These are phyloP conservation scores for Diaporthe australafricana DNA, from an alignment of 2,329 filamentous ascomycete genomes.

Conservation along the genomic window DNA sequence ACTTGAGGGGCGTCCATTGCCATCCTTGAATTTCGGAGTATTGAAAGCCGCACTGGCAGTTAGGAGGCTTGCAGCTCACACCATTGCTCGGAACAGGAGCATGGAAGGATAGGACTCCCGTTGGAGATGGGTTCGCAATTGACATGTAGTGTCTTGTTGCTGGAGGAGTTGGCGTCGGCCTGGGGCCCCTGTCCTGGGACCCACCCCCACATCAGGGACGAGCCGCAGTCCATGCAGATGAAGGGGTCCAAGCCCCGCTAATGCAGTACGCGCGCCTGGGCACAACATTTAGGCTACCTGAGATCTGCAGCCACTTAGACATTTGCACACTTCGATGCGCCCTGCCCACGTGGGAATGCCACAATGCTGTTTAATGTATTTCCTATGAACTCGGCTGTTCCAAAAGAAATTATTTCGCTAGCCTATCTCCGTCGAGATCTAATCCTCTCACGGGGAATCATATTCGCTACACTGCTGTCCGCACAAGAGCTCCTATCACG, in stretches of 20 bases:
- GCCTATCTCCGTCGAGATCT: too few relatives aligned
- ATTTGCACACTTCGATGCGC: neutral
- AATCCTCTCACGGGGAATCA: too few relatives aligned
- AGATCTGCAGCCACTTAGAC: neutral
- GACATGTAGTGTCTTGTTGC: neutral
- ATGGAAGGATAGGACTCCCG: neutral
- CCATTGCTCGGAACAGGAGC: conserved; percentile 26
- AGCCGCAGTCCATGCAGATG: conserved; percentile 20
- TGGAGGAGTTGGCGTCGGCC: conserved; percentile 29
- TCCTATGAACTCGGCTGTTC: too few relatives aligned
- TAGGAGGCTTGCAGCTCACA: conserved; percentile 18
- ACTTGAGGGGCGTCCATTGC: conserved; percentile 76
- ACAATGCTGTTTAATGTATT: neutral
- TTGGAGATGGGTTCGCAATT: neutral
- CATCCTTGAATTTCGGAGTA: conserved; percentile 29
- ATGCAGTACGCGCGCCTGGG: neutral
- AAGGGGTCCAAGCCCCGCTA: conserved; percentile 18
- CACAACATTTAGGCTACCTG: neutral
- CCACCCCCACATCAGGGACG: conserved; percentile 29
- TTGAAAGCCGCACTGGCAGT: conserved; percentile 30
- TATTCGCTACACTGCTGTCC: too few relatives aligned
- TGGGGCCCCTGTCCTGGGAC: conserved; percentile 15
- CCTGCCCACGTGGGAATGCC: neutral
- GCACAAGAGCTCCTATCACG: neutral
- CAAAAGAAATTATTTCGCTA: too few relatives aligned